Evolutionary conservation across 306 rosid genomes (phyloP).

Genomic region (Malus sieversii): DNA sequence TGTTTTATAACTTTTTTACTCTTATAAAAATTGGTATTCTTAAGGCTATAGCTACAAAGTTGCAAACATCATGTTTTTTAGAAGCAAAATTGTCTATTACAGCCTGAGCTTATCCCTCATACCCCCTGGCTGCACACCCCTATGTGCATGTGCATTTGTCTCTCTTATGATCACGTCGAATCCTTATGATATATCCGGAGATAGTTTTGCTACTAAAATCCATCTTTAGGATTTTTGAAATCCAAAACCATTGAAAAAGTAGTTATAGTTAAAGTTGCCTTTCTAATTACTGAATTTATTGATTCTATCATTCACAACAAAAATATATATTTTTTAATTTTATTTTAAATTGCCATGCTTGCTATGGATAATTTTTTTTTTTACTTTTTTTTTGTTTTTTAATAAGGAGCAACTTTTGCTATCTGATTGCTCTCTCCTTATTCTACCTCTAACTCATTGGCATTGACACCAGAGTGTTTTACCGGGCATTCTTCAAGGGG

Average conservation of each 20-base stretch:
- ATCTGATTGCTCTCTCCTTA: not conserved
- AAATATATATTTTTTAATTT: not conserved
- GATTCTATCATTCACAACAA: not conserved
- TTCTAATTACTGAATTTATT: not conserved
- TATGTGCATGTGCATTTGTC: not conserved
- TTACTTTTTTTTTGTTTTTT: not conserved
- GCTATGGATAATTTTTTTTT: not conserved
- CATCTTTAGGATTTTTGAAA: not conserved
- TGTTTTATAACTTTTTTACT: not conserved
- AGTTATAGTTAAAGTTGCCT: not conserved
- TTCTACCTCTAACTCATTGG: not conserved
- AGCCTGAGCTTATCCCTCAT: not conserved
- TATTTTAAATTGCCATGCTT: not conserved
- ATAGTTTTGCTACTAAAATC: not conserved
- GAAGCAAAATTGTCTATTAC: not conserved
- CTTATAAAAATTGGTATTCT: not conserved
- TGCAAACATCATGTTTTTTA: not conserved
- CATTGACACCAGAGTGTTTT: constrained; percentile 78
- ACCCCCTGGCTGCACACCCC: not conserved
- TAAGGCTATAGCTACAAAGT: not conserved
- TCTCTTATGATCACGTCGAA: too few relatives aligned
- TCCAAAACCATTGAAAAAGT: not conserved
- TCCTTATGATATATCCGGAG: not conserved
- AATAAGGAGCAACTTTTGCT: not conserved
- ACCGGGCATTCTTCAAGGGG: constrained; percentile 99